Conservation (phyloP, 805 yeast genomes). For the Starmerella stellata region DNA sequence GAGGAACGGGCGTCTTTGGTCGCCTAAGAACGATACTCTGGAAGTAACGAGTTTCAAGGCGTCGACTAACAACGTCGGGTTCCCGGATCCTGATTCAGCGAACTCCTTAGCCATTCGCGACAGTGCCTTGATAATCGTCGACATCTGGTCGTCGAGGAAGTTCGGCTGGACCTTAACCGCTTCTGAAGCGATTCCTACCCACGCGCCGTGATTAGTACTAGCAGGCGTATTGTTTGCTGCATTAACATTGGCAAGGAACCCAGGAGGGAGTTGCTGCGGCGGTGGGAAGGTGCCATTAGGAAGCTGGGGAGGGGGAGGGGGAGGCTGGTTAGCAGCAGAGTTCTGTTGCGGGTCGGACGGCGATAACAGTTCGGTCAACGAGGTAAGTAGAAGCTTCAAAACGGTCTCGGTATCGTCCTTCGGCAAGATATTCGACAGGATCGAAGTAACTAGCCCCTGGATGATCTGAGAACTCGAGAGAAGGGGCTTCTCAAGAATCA, state of each 20-base stretch:
- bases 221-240: not conserved
- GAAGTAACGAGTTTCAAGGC: conserved; percentile 58
- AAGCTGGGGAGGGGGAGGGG: not conserved
- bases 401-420: conserved; percentile 6
- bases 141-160: conserved; percentile 55
- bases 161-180: conserved; percentile 57
- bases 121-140: conserved; percentile 66
- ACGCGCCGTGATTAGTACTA: not conserved
- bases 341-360: not conserved
- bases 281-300: not conserved
- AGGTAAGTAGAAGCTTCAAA: conserved; percentile 5
- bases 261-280: too few species aligned
- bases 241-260: not conserved
- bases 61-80: conserved; percentile 38
- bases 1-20: conserved; percentile 75
- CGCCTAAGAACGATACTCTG: conserved; percentile 76
- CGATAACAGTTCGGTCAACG: conserved; percentile 7
- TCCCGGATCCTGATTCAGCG: conserved; percentile 11
- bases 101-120: conserved; percentile 20
- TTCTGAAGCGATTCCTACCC: conserved; percentile 53
- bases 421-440: conserved; percentile 27
- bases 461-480: conserved; percentile 70
- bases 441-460: conserved; percentile 67
- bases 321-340: not conserved
- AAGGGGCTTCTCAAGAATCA: conserved; percentile 60